Conservation (phyloP, 2,329 filamentous ascomycete genomes). For the Diaporthe ampelina region DNA sequence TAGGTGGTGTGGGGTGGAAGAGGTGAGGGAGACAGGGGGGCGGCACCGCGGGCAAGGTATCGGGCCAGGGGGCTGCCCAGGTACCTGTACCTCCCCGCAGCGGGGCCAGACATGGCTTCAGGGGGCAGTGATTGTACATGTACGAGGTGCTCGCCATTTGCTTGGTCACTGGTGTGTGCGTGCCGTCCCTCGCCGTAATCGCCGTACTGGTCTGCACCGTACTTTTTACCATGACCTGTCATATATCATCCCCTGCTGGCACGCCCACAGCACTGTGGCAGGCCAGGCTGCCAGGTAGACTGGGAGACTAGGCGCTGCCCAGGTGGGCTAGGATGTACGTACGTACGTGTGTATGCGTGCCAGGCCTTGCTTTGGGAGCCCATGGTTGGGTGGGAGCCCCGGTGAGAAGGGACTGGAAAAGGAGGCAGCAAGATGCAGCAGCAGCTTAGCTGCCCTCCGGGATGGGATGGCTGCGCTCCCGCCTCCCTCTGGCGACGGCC, state of each 20-base stretch:
- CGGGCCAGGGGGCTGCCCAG: no score
- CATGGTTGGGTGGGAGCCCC: neutral
- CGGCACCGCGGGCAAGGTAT: neutral
- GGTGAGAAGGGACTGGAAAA: neutral
- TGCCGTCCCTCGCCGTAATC: neutral
- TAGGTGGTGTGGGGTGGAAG: constrained; percentile 11
- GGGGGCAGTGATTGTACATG: neutral
- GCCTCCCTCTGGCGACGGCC: neutral
- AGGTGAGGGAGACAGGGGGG: constrained; percentile 25
- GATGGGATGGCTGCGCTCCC: neutral
- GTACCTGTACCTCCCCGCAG: neutral
- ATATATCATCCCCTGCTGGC: constrained; percentile 13
- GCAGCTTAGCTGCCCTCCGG: no score
- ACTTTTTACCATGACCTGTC: constrained; percentile 19
- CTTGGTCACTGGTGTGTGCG: no score
- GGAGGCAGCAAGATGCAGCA: constrained; percentile 15
- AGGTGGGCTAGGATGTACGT: neutral
- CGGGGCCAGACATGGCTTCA: no score
- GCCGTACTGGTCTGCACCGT: constrained; percentile 8
- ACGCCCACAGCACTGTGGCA: neutral
- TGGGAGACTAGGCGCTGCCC: neutral
- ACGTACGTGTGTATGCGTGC: no score
- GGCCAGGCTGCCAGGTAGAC: no score
- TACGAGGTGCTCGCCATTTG: neutral
- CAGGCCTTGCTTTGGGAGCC: neutral